Evolutionary conservation across 2,329 filamentous ascomycete species (phyloP).

Genomic region (Cordyceps farinosa): DNA sequence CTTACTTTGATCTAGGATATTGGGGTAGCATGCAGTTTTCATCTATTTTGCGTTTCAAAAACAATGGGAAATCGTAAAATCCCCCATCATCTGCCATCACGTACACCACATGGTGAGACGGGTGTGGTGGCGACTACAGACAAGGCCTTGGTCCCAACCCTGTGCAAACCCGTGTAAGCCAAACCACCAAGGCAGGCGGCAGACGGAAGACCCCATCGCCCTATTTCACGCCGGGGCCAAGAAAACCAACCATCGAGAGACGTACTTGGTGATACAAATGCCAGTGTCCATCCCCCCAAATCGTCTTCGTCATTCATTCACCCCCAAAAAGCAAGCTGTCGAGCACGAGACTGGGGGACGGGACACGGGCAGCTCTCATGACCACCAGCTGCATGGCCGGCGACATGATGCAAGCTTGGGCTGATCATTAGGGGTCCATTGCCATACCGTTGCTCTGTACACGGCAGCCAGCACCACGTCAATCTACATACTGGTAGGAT

Average conservation of each 20-base stretch:
- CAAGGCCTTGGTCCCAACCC: too few species aligned
- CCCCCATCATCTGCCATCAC: background rate
- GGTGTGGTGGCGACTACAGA: background rate
- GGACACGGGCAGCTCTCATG: background rate
- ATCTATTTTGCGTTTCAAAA: background rate
- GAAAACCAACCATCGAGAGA: background rate
- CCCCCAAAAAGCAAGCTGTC: background rate
- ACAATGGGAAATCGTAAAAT: background rate
- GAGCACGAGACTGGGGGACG: background rate
- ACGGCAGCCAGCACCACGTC: background rate
- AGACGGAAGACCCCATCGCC: too few species aligned
- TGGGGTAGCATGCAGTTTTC: background rate
- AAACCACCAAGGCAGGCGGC: background rate
- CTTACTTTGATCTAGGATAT: background rate
- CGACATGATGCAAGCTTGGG: slow-evolving; percentile 3
- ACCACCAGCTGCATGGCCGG: slow-evolving; percentile 3
- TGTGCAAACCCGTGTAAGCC: background rate
- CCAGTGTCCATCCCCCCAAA: too few species aligned
- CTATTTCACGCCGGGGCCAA: background rate
- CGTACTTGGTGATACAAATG: background rate
- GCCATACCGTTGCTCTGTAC: background rate
- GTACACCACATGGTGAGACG: too few species aligned
- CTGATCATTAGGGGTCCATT: background rate
- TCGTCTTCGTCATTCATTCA: background rate
- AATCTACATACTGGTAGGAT: background rate